Evolutionary conservation across 1,139 yeast genomes (phyloP).

Genomic region (Scheffersomyces segobiensis): DNA sequence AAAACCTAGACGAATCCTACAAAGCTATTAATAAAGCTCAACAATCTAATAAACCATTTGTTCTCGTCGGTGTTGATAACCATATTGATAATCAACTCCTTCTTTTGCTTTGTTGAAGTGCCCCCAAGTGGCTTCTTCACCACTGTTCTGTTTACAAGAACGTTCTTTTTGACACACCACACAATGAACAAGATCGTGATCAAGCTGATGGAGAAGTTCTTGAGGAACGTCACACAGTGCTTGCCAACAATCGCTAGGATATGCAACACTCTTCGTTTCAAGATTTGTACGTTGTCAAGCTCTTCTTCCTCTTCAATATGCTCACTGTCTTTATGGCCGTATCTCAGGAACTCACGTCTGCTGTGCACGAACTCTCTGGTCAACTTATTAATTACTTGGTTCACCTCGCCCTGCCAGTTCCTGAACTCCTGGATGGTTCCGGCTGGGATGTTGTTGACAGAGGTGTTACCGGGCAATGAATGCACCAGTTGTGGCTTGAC

Average conservation of each 20-base stretch:
- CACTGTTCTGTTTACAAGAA: slow-evolving; percentile 40
- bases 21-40: slow-evolving; percentile 39
- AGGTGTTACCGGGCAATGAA: slow-evolving; percentile 7
- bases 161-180: slow-evolving; percentile 48
- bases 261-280: slow-evolving; percentile 24
- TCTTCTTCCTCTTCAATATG: slow-evolving; percentile 8
- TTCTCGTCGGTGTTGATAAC: slow-evolving; percentile 45
- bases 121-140: slow-evolving; percentile 29
- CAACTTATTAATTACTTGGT: slow-evolving; percentile 39
- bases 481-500: slow-evolving; percentile 2
- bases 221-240: slow-evolving; percentile 28
- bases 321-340: not conserved
- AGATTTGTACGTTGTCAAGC: slow-evolving; percentile 23
- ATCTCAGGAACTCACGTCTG: slow-evolving; percentile 5
- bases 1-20: slow-evolving; percentile 42
- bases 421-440: slow-evolving; percentile 36
- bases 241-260: slow-evolving; percentile 30
- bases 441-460: slow-evolving; percentile 3
- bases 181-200: slow-evolving; percentile 41
- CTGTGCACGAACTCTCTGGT: slow-evolving; percentile 34
- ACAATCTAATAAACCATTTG: slow-evolving; percentile 47
- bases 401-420: slow-evolving; percentile 49
- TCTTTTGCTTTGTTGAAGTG: slow-evolving; percentile 22
- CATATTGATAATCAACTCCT: slow-evolving; percentile 48
- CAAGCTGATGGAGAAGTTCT: slow-evolving; percentile 39